Base-by-base conservation (phyloP, 805 yeast genomes). In the Blastobotrys terrestris region DNA sequence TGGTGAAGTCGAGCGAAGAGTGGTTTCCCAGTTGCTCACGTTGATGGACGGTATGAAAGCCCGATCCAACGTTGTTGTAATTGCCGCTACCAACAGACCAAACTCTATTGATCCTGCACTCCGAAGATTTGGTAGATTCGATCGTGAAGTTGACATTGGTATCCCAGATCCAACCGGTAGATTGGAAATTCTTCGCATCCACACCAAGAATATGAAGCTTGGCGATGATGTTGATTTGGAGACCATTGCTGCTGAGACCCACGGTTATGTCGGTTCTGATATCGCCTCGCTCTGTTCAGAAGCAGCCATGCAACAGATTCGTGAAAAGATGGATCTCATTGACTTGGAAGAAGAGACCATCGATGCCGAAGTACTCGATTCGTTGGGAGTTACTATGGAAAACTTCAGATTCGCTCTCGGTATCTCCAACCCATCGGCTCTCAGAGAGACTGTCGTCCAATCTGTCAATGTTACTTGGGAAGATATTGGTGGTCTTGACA, bases 31-130 rank as follows among this genome's bases (percentile, higher is more conserved):
- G 76, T 80, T 94, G 67, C 81, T 94, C 69, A 94, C 99, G 16
- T 79, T 94, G 63, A 94, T 94, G 99, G 99, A 94, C 69, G 99
- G 99, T 78, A 94, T 94, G 99, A 92, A 92, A 75, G 96, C 98
- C n/a, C 85, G 99, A 73, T 86, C 98, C 42, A 94, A 94, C 68
- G 86, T 89, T 63, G 99, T 94, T 57, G 99, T 94, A 53, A 94
- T 94, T 74, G 99, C 99, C 52, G 99, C 99, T 39, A 94, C 94
- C 39, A 85, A 85, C 72, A 77, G 94, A 67, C 91, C 91, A 54
- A 86, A 85, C 72, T 81, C 88, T 14, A 85, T 85, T 63, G 94
- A 85, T 66, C 92, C 94, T 42, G 94, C 94, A 18, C 71, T 88
- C 47, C 73, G 96, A 64, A 74, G 96, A 62, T 95, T 95, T 1